Conservation (phyloP, 2,329 filamentous ascomycete species). For the Elsinoe necatrix region DNA sequence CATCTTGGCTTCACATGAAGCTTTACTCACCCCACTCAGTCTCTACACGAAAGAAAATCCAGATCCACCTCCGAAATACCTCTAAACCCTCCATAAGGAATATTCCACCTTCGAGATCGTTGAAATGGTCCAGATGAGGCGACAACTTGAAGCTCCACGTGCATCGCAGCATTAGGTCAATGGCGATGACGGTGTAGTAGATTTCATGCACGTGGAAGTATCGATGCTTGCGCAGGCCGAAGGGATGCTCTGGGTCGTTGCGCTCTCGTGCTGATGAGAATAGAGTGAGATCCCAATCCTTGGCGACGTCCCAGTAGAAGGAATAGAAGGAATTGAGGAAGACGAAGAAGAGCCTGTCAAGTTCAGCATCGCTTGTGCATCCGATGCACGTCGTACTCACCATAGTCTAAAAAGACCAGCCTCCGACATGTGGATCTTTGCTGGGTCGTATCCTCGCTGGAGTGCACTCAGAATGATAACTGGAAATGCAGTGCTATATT, state of each 20-base stretch:
- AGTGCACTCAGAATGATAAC: conserved; percentile 74
- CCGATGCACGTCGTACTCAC: conserved; percentile 31
- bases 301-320: conserved; percentile 97
- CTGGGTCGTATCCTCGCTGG: conserved; percentile 54
- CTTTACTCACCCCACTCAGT: conserved; percentile 60
- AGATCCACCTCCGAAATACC: conserved; percentile 82
- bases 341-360: conserved; percentile 61
- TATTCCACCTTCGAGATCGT: conserved; percentile 79
- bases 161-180: conserved; percentile 76
- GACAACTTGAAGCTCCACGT: conserved; percentile 88
- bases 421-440: conserved; percentile 46
- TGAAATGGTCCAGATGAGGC: conserved; percentile 71
- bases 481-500: conserved; percentile 90
- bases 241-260: conserved; percentile 58
- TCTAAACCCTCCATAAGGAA: conserved; percentile 83
- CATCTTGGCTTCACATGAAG: background rate
- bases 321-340: conserved; percentile 81
- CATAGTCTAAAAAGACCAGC: conserved; percentile 48
- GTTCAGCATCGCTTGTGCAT: background rate
- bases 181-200: conserved; percentile 72
- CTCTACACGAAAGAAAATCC: conserved; percentile 94
- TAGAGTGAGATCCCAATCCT: conserved; percentile 91
- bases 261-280: conserved; percentile 51
- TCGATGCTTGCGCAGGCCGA: conserved; percentile 65
- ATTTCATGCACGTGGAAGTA: conserved; percentile 62